Evolutionary conservation across 2,329 filamentous ascomycete genomes (phyloP).

Genomic region (Onygenales sp.): DNA sequence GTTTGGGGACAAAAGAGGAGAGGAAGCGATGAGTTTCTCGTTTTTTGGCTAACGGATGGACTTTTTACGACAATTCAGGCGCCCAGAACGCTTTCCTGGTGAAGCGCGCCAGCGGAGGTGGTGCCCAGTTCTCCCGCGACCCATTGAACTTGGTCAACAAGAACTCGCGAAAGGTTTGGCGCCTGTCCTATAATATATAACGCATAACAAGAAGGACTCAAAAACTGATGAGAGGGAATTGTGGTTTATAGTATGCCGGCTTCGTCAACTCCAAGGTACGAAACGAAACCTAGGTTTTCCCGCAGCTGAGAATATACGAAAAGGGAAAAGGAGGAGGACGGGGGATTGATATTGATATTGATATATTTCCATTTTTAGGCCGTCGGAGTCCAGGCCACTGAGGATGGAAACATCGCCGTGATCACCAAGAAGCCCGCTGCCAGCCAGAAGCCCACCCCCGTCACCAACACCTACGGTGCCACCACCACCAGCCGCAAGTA

Average conservation of each 20-base stretch:
- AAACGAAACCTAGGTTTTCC: neutral
- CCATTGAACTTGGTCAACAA: conserved; percentile 88
- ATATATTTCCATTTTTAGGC: conserved; percentile 47
- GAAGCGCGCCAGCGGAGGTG: conserved; percentile 73
- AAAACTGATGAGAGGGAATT: neutral
- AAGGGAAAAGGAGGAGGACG: too few relatives aligned
- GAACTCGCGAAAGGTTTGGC: conserved; percentile 73
- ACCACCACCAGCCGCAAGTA: conserved; percentile 73
- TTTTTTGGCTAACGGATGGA: neutral
- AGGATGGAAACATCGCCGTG: conserved; percentile 72
- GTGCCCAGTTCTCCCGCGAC: conserved; percentile 85
- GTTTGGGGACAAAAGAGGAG: neutral
- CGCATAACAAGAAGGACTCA: neutral
- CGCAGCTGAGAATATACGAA: neutral
- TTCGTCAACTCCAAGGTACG: conserved; percentile 88
- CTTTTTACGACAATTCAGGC: conserved; percentile 44
- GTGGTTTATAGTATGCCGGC: conserved; percentile 62
- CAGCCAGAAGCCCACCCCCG: conserved; percentile 62
- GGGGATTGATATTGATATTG: neutral
- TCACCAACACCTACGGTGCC: conserved; percentile 59
- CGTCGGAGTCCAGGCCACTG: conserved; percentile 63
- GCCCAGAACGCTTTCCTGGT: conserved; percentile 82
- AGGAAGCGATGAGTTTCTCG: neutral
- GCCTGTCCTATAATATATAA: neutral
- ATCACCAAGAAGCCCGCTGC: conserved; percentile 74